Evolutionary conservation across 2,329 filamentous ascomycete species (phyloP).

Genomic region (Trichoderma sp.): DNA sequence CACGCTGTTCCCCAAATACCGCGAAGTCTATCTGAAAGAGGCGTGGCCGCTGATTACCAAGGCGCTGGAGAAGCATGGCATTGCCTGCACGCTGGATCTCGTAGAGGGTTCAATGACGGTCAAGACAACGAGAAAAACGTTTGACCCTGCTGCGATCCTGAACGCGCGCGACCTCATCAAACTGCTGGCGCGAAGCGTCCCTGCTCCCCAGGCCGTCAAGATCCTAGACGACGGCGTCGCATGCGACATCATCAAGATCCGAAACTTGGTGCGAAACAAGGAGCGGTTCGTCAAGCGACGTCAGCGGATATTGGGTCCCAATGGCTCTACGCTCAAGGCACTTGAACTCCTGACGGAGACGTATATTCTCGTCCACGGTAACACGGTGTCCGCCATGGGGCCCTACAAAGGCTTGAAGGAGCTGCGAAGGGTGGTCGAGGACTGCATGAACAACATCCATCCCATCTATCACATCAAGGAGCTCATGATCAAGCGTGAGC

Average conservation of each 20-base stretch:
- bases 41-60: conserved; percentile 90
- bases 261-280: conserved; percentile 85
- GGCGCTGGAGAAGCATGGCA: conserved; percentile 79
- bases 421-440: conserved; percentile 81
- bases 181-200: conserved; percentile 84
- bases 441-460: conserved; percentile 96
- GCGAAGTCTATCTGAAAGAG: conserved; percentile 88
- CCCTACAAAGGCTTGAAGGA: conserved; percentile 92
- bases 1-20: conserved; percentile 90
- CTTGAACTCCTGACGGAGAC: conserved; percentile 87
- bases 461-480: conserved; percentile 79
- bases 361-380: conserved; percentile 94
- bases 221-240: conserved; percentile 90
- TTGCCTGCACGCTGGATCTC: conserved; percentile 88
- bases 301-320: conserved; percentile 87
- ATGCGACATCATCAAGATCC: conserved; percentile 94
- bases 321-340: conserved; percentile 89
- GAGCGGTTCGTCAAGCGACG: conserved; percentile 93
- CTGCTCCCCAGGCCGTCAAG: conserved; percentile 87
- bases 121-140: conserved; percentile 89
- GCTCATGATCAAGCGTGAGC: conserved; percentile 88
- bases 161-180: conserved; percentile 95
- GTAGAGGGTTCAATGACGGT: conserved; percentile 97
- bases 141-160: conserved; percentile 86
- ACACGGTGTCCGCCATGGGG: conserved; percentile 90